A percentile compares a stretch with the other conserved stretches of the same genome.
Evolutionary conservation across 2,329 filamentous ascomycete species (phyloP).

Genomic region (Nigrograna mackinnonii): DNA sequence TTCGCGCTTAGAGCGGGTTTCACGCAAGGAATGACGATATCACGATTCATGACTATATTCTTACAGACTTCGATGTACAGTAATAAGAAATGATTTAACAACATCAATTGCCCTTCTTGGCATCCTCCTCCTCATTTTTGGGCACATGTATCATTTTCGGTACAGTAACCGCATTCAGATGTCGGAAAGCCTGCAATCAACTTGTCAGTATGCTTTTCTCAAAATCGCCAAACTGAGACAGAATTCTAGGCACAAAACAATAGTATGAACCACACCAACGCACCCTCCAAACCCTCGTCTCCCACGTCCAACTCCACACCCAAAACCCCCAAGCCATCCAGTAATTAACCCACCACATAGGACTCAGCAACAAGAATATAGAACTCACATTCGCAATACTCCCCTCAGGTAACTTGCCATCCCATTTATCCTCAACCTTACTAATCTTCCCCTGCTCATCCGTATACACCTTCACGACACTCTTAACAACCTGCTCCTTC

Average conservation of each 20-base stretch:
- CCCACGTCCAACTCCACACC: conserved; percentile 44
- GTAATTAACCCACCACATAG: conserved; percentile 44
- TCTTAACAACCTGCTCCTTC: conserved; percentile 55
- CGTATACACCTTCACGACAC: conserved; percentile 52
- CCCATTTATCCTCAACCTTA: conserved; percentile 60
- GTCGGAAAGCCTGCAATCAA: conserved; percentile 51
- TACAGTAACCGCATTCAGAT: conserved; percentile 56
- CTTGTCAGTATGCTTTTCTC: conserved; percentile 27
- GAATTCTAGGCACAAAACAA: conserved; percentile 1
- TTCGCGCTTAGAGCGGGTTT: no score
- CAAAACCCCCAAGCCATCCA: conserved; percentile 42
- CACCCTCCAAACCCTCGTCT: conserved; percentile 46
- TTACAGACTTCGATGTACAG: neutral
- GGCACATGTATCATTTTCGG: conserved; percentile 57
- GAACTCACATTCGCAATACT: conserved; percentile 55
- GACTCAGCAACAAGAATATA: conserved; percentile 30
- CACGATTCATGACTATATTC: no score
- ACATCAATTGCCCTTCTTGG: conserved; percentile 49
- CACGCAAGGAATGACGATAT: no score
- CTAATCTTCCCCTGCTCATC: conserved; percentile 49
- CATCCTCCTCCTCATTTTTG: conserved; percentile 57
- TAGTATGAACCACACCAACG: conserved; percentile 21
- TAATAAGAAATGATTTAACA: conserved; percentile 5
- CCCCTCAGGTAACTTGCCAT: conserved; percentile 56
- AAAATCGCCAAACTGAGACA: neutral